Evolutionary conservation across 352 stramenopile genomes (phyloP), one percentile per base, ranked within the genome.

Genomic region (Globisporangium abappressorium): DNA sequence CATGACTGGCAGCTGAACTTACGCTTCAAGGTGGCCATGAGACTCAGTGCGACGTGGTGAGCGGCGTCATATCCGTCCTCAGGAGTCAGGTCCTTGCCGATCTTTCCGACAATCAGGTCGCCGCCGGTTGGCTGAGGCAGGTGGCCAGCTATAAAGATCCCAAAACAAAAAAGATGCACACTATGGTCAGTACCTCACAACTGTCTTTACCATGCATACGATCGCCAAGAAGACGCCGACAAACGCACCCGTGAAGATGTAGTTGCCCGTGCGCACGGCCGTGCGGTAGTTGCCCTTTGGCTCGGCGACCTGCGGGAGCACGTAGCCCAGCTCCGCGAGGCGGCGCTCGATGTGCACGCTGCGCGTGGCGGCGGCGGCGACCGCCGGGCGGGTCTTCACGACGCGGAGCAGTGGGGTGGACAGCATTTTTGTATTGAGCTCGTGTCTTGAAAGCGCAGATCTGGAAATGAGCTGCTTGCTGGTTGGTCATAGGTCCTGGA

Each of bases 271-370:
- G 56, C 88, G 84, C 68, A 97, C 80, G 46, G 76, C 86, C 33
- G 79, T 92, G 71, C 89, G 86, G 79, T 98, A 98, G 75, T 95
- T 97, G 67, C 91, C 92, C 81, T 98, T 97, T 74, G 89, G 86
- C 26, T 74, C 62, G 60, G 82, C 77, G 20, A 84, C 70, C n/a
- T 70, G 64, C 43, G 90, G 89, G 28, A 97, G 77, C 61, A 64
- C 72, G 64, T 90, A 82, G 56, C 90, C 89, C 26, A 96, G 78
- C 47, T 91, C 73, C 34, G 93, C 78, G 51, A 98, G 76, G 59
- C 89, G 87, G 69, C 79, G 77, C 69, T 97, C 84, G 26, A 91
- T 88, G 75, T 96, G 89, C 65, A 96, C 87, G 72, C 62, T 71
- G 70, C 89, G 88, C 62, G 73, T 70, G 38, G 73, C 57, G 30